Base-by-base conservation (phyloP, 2,329 filamentous ascomycete species). In the Fusarium sterilihyphosum region DNA sequence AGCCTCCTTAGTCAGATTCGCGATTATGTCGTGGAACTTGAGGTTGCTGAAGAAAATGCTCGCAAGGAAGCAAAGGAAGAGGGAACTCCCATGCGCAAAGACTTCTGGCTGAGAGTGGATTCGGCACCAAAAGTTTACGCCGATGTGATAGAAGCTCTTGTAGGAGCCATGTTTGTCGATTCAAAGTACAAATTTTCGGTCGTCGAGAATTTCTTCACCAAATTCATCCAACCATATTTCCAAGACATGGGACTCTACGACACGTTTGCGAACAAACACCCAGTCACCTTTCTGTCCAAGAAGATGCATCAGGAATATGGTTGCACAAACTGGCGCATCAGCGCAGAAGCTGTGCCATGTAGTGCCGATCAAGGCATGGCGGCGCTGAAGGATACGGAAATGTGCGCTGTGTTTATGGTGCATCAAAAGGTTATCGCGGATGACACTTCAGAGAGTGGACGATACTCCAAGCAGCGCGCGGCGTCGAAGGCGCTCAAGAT, bases 111-210 rank as follows among this genome's bases (percentile, higher is more conserved):
- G 35, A 84, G 86, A 18, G 87, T 88, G 16, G 86, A 85, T 22
- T 86, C 89, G 46, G 91, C 93, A 4, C 93, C 93, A 14, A 96
- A 96, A 78, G 87, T 85, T 61, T 89, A 98, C 11, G 90, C 95
- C 0, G 96, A 99, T 81, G 90, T 98, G 43, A 87, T 98, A 8
- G 96, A 99, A 85, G 91, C 96, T 1, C 96, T 95, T 77, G 85
- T 98, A 6, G 96, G 95, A 3, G 96, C 96, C 26, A 87, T 98
- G 29, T 98, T 98, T 80, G 93, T 99, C 17, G 96, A 99, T 82
- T 93, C 94, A 0, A 86, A 88, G 52, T 98, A 96, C 83, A 85
- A 96, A 79, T 98, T 92, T 81, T 81, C 81, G 18, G 86, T 91
- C 24, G 92, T 98, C 3, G 90, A 93, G 71, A 80, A 80, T 1